Conservation (phyloP, 1,284 basidiomycete genomes). For the Volvariella volvacea region DNA sequence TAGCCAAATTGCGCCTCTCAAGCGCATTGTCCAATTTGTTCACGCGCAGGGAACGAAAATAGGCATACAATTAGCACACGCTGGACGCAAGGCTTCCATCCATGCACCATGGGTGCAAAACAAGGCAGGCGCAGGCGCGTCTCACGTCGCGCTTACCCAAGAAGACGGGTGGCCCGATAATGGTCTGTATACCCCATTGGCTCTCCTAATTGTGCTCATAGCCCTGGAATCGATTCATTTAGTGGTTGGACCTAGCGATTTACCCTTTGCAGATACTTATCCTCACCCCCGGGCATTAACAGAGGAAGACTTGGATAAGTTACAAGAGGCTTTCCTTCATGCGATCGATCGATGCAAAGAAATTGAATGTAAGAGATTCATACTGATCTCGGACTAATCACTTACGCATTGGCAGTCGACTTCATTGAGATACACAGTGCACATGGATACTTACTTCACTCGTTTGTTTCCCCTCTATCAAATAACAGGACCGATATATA, state of each 20-base stretch:
- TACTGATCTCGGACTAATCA: background rate
- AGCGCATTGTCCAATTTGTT: constrained; percentile 59
- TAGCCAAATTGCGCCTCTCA: constrained; percentile 58
- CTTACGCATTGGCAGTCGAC: constrained; percentile 43
- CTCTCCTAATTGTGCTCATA: constrained; percentile 7
- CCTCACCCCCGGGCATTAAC: constrained; percentile 49
- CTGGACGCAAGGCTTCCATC: constrained; percentile 68
- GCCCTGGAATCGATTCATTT: constrained; percentile 8
- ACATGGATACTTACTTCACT: constrained; percentile 62
- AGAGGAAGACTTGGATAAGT: constrained; percentile 44
- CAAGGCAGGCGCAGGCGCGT: constrained; percentile 17
- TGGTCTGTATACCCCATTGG: constrained; percentile 20
- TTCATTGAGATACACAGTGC: constrained; percentile 77
- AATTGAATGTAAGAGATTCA: constrained; percentile 48
- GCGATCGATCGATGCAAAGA: constrained; percentile 56
- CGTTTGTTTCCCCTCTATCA: constrained; percentile 65
- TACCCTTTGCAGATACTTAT: constrained; percentile 42
- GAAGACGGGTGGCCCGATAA: constrained; percentile 61
- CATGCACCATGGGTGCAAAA: constrained; percentile 53
- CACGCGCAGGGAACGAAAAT: constrained; percentile 59
- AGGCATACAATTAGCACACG: constrained; percentile 74
- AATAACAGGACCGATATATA: constrained; percentile 67
- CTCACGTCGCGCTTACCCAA: constrained; percentile 26
- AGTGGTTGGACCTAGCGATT: constrained; percentile 32
- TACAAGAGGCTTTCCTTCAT: constrained; percentile 63